phyloP scores from a whole-genome alignment of 1,284 basidiomycete species.

The Amylostereum chailletii region DNA sequence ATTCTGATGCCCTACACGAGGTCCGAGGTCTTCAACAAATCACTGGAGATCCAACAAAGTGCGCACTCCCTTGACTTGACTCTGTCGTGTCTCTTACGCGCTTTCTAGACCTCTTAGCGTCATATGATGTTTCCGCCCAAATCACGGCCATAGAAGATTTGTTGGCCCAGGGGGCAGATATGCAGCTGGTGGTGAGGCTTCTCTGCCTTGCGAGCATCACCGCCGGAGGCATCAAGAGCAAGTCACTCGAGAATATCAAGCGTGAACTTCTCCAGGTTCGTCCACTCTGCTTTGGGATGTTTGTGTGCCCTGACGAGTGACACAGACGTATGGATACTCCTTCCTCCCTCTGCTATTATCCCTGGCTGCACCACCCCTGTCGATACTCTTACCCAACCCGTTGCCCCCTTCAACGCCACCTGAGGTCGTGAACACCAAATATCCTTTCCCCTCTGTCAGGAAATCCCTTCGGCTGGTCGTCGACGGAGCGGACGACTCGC shows the following conservation, averaged over 20 bases:
- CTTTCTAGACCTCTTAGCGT: constrained; percentile 76
- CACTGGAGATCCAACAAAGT: constrained; percentile 96
- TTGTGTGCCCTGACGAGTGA: constrained; percentile 7
- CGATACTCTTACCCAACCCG: constrained; percentile 57
- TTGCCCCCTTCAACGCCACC: constrained; percentile 40
- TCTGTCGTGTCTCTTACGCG: constrained; percentile 6
- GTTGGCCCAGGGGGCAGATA: constrained; percentile 75
- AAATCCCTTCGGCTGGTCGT: constrained; percentile 88
- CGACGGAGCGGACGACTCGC: constrained; percentile 67
- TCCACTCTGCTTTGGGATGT: constrained; percentile 5
- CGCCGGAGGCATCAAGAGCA: constrained; percentile 80
- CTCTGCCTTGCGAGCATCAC: constrained; percentile 84
- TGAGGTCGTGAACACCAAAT: constrained; percentile 40
- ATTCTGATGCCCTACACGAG: constrained; percentile 78
- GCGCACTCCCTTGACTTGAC: constrained; percentile 15
- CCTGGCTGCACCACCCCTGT: constrained; percentile 65
- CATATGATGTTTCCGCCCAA: constrained; percentile 75
- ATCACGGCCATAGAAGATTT: constrained; percentile 79
- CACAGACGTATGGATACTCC: constrained; percentile 86
- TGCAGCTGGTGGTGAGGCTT: constrained; percentile 71
- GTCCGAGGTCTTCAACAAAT: constrained; percentile 87
- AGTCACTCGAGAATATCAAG: constrained; percentile 82
- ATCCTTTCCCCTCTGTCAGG: constrained; percentile 65
- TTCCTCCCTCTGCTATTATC: constrained; percentile 80
- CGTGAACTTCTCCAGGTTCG: constrained; percentile 83